These are phyloP conservation scores for Hanseniaspora gamundiae DNA, from an alignment of 1,139 yeast species.

Conservation along the genomic window DNA sequence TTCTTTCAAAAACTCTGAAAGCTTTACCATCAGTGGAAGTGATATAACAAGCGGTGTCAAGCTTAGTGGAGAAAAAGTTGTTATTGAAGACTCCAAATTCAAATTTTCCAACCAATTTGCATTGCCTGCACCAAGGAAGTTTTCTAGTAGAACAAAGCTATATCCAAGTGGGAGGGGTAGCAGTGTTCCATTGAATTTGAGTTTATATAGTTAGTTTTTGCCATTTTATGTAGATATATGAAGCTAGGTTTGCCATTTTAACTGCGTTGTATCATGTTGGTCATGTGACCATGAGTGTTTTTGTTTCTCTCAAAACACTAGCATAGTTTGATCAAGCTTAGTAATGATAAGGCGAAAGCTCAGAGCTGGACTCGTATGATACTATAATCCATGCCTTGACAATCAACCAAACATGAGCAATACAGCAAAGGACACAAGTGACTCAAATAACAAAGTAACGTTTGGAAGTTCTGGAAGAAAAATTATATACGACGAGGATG, in stretches of 20 bases:
- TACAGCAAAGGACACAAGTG: background rate
- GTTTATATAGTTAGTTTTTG: conserved; percentile 23
- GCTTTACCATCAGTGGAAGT: conserved; percentile 23
- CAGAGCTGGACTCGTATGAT: too few species aligned
- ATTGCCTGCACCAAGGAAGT: conserved; percentile 74
- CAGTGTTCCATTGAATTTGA: conserved; percentile 74
- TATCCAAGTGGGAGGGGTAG: conserved; percentile 96
- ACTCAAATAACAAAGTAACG: conserved; percentile 2
- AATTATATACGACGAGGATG: conserved; percentile 72
- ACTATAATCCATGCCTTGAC: too few species aligned
- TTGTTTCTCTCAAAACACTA: too few species aligned
- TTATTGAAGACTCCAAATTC: conserved; percentile 66
- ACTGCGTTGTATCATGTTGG: too few species aligned
- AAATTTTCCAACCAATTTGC: conserved; percentile 56
- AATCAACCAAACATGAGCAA: too few species aligned
- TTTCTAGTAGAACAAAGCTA: conserved; percentile 55
- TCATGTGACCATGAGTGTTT: too few species aligned
- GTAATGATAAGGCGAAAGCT: too few species aligned
- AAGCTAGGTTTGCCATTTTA: too few species aligned
- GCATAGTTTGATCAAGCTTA: too few species aligned
- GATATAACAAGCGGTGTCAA: conserved; percentile 31
- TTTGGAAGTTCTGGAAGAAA: conserved; percentile 53
- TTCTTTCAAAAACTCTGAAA: conserved; percentile 20
- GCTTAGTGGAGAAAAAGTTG: conserved; percentile 30
- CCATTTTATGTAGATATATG: background rate